Base-by-base conservation (phyloP, 2,329 filamentous ascomycete genomes). In the Kalaharituber pfeilii region DNA sequence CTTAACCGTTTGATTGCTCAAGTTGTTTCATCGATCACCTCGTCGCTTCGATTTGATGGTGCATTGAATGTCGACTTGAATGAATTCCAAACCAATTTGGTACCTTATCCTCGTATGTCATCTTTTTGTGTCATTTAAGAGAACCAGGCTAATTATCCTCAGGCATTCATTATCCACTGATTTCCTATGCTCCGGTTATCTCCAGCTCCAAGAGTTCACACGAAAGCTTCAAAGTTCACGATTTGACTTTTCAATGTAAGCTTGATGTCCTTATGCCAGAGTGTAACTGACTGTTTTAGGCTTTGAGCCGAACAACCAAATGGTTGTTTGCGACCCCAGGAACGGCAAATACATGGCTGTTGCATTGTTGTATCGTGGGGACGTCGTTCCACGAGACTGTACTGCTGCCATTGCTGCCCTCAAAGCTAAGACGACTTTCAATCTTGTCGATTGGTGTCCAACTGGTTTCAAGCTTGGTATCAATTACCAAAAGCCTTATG, bases 221-320 rank as follows among this genome's bases (percentile, higher is more conserved):
- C 67, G 85, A 91, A 74, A 86, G 82, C 73, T 88, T 88, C 79
- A 86, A 86, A 75, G 81, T 87, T 53, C 76, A 79, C 59, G 86
- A 91, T 59, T 69, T 82, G 61, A 81, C 79, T 59, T 74, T 79
- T 65, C 77, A 81, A 66, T 79, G 42, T 47, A 47, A 47, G 42
- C 15, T 22, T 13, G 5, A 2, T 5, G 4, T 77, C 29, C 15
- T 25, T 29, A 9, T 15, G 22, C 29, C 11, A 33, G 11, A 11
- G 15, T 18, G 5, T 33, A 29, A 25, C 25, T 11, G 13, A 9
- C 29, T 22, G 18, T 50, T 59, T 74, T 75, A 47, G 42, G 76
- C 67, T 81, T 81, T 63, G 78, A 82, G 66, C 78, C 77, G 25
- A 77, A 78, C 69, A 81, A 81, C 70, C 78, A 81, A 68, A 82